Conservation (phyloP, 352 stramenopile genomes). For the Phytophthora multivora region DNA sequence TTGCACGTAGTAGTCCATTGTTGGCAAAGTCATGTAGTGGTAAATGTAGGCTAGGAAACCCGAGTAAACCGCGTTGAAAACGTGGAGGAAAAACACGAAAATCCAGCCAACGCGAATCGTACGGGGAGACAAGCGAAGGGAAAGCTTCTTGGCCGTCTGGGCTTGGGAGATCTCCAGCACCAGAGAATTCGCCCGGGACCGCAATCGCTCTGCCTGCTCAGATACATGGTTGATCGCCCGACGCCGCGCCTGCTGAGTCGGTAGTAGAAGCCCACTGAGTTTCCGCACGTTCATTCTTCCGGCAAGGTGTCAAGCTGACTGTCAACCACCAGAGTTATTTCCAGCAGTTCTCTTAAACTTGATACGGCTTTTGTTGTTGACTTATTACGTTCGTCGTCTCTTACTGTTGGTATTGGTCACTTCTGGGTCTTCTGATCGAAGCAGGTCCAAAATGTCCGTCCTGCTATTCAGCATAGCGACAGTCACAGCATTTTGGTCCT, state of each 20-base stretch:
- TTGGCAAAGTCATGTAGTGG: constrained; percentile 27
- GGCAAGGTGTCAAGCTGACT: background rate
- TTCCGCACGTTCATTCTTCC: constrained; percentile 10
- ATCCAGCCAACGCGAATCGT: constrained; percentile 27
- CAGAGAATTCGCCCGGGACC: constrained; percentile 19
- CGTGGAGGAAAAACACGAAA: constrained; percentile 34
- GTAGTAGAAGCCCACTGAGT: constrained; percentile 5
- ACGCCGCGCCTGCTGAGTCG: background rate
- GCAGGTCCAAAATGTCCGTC: constrained; percentile 5
- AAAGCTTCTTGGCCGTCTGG: constrained; percentile 22
- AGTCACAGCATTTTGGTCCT: background rate
- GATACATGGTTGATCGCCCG: constrained; percentile 16
- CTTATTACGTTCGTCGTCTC: background rate
- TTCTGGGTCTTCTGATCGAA: background rate
- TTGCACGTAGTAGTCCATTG: constrained; percentile 37
- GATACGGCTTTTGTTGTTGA: no score
- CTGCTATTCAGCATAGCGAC: constrained; percentile 17
- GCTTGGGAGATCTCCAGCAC: constrained; percentile 25
- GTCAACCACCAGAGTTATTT: no score
- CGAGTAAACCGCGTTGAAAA: constrained; percentile 35
- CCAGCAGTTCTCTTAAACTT: no score
- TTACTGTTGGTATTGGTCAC: background rate
- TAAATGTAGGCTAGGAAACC: constrained; percentile 30
- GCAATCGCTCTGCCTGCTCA: constrained; percentile 18
- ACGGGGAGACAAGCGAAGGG: constrained; percentile 14